Evolutionary conservation across 768 basidiomycete genomes (phyloP), one percentile per base, ranked within the genome.

Genomic region (Leccinum incarnatum): DNA sequence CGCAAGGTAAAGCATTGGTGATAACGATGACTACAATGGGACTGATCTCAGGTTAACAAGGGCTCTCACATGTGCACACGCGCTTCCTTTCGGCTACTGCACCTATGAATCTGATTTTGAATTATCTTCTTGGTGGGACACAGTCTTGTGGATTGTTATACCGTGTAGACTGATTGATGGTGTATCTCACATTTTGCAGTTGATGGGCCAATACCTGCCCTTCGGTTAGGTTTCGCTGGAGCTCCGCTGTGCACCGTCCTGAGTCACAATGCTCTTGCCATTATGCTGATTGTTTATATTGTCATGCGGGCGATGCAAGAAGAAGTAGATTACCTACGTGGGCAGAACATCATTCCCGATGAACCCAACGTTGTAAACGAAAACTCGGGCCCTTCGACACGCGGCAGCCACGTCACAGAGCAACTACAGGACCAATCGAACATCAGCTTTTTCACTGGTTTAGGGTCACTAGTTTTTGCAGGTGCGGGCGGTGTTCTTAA

Each of bases 231-330:
- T 46, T 69, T 71, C 17, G 57, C 58, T 40, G 65, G 69, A 21
- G 69, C 69, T 46, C 69, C 65, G 23, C 51, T 70, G n/a, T 71
- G 65, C 53, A 65, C 69, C 3, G 61, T 71, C 47, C 40, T 69
- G 42, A 70, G 69, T 19, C 69, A 71, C 50, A 71, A 63, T 37
- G 56, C 50, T 14, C 67, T 70, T 36, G 61, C 69, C 1, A 52
- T 54, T 17, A 52, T 60, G 52, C 50, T 69, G 48, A 51, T 65
- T n/a, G 10, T 67, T 21, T 70, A 67, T 57, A 69, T 71, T 27
- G 61, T 62, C 42, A 51, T 61, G 56, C 59, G 61, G 21, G 55
- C 55, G n/a, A 61, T 71, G 8, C 53, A 53, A 32, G 61, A 65
- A 50, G 68, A 70, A 51, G 54, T 62, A 25, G 51, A 60, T 30